Evolutionary conservation across 2,329 filamentous ascomycete species (phyloP), one percentile per base, ranked within the genome.

Genomic region (Mariannaea sp.): DNA sequence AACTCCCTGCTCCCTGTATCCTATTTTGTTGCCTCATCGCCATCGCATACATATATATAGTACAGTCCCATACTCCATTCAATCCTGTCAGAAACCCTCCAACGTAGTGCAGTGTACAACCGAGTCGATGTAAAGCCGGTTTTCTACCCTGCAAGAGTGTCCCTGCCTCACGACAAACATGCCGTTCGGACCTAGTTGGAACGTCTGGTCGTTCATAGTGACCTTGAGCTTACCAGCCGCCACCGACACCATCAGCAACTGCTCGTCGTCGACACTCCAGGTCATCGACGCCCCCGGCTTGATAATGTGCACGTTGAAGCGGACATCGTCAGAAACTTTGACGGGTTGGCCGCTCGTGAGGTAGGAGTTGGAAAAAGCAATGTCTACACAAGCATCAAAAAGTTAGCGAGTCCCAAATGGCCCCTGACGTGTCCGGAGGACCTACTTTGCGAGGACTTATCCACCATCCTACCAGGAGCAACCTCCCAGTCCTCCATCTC

Each of bases 401-500:
- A 7, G 16, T 54, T 36, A 54, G 44, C 22, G 19, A 9, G 7
- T n/a, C 19, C 17, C 16, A 5, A 16, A 33, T 13, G 3, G 17
- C 8, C 8, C 20, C 12, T 7, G n/a, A n/a, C n/a, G 7, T 19
- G 13, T 9, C 13, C 17, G 12, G 43, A 9, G 4, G 27, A 69
- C 75, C 58, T 65, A 77, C 76, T 76, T 22, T 72, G 68, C 1
- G 63, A 60, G 1, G 64, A 50, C 4, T 65, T 55, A 27, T 71
- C 67, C 7, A 59, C 62, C 24, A 76, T 62, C 17, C 73, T 70
- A 13, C 77, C 77, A 1, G 77, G 76, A 0, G 76, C 75, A 39
- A 77, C 56, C 59, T 79, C 77, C 75, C 75, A 78, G 3, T 69
- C 67, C 56, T 78, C 75, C 67, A 77, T 74, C 44, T 75, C 65